Percentiles rank a stretch among this genome's conserved stretches.
These are phyloP conservation scores for Verruconis gallopava DNA, from an alignment of 2,329 filamentous ascomycete genomes.

Conservation along the genomic window DNA sequence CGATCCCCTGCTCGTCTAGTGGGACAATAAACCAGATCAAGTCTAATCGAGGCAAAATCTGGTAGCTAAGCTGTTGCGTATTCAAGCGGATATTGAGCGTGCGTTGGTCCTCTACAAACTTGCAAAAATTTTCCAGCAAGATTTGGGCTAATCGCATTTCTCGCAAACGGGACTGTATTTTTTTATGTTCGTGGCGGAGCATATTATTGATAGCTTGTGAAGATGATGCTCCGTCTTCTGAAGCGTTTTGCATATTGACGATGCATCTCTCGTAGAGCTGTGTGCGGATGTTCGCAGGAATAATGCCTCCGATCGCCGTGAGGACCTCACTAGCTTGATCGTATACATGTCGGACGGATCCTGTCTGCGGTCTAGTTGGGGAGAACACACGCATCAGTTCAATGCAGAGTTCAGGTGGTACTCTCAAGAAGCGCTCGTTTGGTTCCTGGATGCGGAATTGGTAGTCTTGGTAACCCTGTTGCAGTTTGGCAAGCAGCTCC, in stretches of 20 bases:
- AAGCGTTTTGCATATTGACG: background rate
- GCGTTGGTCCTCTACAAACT: conserved; percentile 16
- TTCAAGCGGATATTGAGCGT: background rate
- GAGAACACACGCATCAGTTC: conserved; percentile 5
- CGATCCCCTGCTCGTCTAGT: conserved; percentile 49
- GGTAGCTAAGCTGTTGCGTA: background rate
- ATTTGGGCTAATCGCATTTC: conserved; percentile 18
- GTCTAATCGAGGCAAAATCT: conserved; percentile 32
- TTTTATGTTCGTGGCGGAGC: background rate
- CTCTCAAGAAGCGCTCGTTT: background rate
- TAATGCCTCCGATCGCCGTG: conserved; percentile 1
- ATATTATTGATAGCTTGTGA: conserved; percentile 7
- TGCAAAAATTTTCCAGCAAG: conserved; percentile 27
- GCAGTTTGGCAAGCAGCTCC: conserved; percentile 1
- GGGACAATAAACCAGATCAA: conserved; percentile 46
- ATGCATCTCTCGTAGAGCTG: conserved; percentile 4
- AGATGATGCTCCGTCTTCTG: background rate
- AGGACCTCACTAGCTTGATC: background rate
- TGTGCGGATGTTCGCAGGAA: background rate
- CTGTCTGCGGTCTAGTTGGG: background rate
- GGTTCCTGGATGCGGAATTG: background rate
- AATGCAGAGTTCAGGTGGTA: conserved; percentile 5
- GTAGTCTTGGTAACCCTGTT: background rate
- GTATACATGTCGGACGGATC: background rate
- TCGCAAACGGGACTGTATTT: conserved; percentile 17